Base-by-base conservation (phyloP, 306 rosid species). In the Medicago lupulina region DNA sequence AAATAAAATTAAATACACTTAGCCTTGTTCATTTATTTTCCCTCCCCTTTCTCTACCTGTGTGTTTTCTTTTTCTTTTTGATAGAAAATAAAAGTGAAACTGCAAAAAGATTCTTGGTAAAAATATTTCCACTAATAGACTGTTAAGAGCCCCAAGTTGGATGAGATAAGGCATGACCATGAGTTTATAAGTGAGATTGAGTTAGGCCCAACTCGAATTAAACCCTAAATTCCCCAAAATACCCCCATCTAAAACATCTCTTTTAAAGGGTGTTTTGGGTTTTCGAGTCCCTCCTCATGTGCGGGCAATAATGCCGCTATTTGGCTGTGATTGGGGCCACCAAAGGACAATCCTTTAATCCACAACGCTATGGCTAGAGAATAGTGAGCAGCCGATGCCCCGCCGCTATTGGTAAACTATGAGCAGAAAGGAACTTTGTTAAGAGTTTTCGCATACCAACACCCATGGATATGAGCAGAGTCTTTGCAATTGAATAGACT, bases 391-490 rank as follows among this genome's bases (percentile, higher is more conserved):
- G 16, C 38, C 0, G 16, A 8, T 11, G 15, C 34, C 19, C 34
- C 0, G 34, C 31, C 15, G 15, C 8, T 58, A 58, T 21, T 58
- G 38, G 38, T 58, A 21, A 58, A 58, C 16, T 58, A 23, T 58
- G 46, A 68, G 73, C 10, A 38, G 40, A 53, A 79, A 70, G 73
- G 75, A 73, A 73, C 39, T 65, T 28, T 8, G 68, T 18, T 53
- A 74, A 79, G 79, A 77, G 86, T 73, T 46, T 59, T 67, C 23
- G 72, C 87, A 47, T 90, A 96, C 98, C 99, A 44, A 86, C 88
- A 74, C 97, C 98, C 92, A 87, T 84, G 80, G 96, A 89, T 67
- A 84, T 76, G 87, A 96, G 88, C 85, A 92, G 76, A 82, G 51
- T 81, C 82, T 66, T 88, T 55, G 91, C 63, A 74, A 87, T 79